Conservation (phyloP, 1,139 yeast genomes). For the Hyphopichia wangnamkhiaoensis region DNA sequence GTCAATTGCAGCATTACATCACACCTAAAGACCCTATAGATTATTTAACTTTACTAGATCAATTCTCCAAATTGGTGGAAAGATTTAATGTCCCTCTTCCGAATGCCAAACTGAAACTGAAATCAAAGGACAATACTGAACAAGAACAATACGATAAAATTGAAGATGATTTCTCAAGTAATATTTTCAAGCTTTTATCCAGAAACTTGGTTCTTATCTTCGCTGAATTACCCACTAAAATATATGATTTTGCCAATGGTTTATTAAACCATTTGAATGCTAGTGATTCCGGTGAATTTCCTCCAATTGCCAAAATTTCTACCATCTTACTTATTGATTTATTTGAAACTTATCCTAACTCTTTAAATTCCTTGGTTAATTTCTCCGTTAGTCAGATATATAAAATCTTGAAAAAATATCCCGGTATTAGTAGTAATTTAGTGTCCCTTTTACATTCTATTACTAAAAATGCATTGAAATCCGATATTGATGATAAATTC, state of each 20-base stretch:
- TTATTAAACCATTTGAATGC: slow-evolving; percentile 30
- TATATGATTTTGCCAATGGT: slow-evolving; percentile 41
- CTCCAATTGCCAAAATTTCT: slow-evolving; percentile 25
- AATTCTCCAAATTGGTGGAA: slow-evolving; percentile 19
- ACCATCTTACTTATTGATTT: slow-evolving; percentile 38
- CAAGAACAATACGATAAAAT: neutral
- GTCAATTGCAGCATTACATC: slow-evolving; percentile 15
- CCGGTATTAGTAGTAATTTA: slow-evolving; percentile 28
- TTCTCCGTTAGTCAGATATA: slow-evolving; percentile 39
- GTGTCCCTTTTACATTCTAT: slow-evolving; percentile 35
- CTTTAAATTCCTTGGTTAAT: slow-evolving; percentile 37
- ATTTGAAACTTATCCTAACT: slow-evolving; percentile 40
- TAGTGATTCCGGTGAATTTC: slow-evolving; percentile 18
- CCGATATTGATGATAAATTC: slow-evolving; percentile 44
- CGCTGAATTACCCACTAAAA: slow-evolving; percentile 34
- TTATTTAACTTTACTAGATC: slow-evolving; percentile 16
- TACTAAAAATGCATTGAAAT: slow-evolving; percentile 38
- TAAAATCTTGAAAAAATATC: slow-evolving; percentile 40
- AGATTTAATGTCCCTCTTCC: slow-evolving; percentile 15
- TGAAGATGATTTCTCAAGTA: slow-evolving; percentile 18
- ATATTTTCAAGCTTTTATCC: slow-evolving; percentile 33
- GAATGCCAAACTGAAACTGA: slow-evolving; percentile 12
- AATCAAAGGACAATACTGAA: slow-evolving; percentile 4
- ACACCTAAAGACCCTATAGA: slow-evolving; percentile 14
- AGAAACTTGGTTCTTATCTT: slow-evolving; percentile 30